Conservation (phyloP, 1,284 basidiomycete species). For the Trichosporon sp. region DNA sequence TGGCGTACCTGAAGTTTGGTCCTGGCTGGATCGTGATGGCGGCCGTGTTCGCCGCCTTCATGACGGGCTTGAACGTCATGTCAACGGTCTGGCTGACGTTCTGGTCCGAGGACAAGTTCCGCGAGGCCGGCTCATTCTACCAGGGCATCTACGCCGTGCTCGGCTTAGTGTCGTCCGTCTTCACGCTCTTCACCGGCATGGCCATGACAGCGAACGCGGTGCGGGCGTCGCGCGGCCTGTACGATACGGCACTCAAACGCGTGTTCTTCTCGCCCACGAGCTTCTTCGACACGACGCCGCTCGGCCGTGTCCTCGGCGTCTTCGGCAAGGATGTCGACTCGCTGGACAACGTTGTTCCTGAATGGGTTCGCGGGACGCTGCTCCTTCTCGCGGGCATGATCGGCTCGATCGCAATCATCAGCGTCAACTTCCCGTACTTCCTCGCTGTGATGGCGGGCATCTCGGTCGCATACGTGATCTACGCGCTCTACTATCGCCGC, state of each 20-base stretch:
- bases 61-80: slow-evolving; percentile 47
- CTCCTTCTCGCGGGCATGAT: slow-evolving; percentile 50
- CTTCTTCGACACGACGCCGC: slow-evolving; percentile 69
- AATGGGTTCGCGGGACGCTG: slow-evolving; percentile 64
- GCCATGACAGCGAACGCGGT: slow-evolving; percentile 62
- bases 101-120: slow-evolving; percentile 65
- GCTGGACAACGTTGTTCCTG: slow-evolving; percentile 68
- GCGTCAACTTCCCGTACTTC: slow-evolving; percentile 72
- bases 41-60: slow-evolving; percentile 64
- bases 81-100: slow-evolving; percentile 64
- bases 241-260: slow-evolving; percentile 63
- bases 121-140: slow-evolving; percentile 61
- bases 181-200: slow-evolving; percentile 67
- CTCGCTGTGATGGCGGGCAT: slow-evolving; percentile 52
- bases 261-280: slow-evolving; percentile 71
- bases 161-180: slow-evolving; percentile 61
- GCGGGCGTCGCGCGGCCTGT: slow-evolving; percentile 65
- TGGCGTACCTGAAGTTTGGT: slow-evolving; percentile 68
- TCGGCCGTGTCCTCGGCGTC: slow-evolving; percentile 67
- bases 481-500: slow-evolving; percentile 70
- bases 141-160: slow-evolving; percentile 72
- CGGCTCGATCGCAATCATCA: slow-evolving; percentile 68
- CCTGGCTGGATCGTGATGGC: slow-evolving; percentile 64
- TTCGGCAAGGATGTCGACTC: slow-evolving; percentile 69
- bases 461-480: slow-evolving; percentile 42